Base-by-base conservation (phyloP, 108 stramenopile genomes). In the Fistulifera solaris region DNA sequence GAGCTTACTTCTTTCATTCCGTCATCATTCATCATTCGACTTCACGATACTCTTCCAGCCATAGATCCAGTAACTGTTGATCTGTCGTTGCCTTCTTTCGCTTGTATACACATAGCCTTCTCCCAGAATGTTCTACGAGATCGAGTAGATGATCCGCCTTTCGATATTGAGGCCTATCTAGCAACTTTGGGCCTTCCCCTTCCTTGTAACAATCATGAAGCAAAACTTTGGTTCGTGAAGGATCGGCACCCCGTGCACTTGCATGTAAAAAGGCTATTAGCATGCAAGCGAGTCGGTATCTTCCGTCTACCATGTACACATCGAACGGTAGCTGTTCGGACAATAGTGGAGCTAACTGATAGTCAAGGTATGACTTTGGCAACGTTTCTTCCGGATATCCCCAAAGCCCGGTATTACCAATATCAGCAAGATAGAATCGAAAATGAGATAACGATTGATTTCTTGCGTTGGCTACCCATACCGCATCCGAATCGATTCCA, bases 251-350 rank as follows among this genome's bases (percentile, higher is more conserved):
- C 31, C 15, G 38, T 17, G 28, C 64, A 31, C 40, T 48, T 12
- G 70, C 74, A 46, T 76, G 74, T 31, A 76, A 35, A 39, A 76
- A 58, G 12, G 60, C 44, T n/a, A 56, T 25, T 17, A 53, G 49
- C 6, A 58, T 45, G 25, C 67, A 77, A 8, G 68, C 69, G 1
- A 73, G 50, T 27, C 76, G 27, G 24, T 60, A 68, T 21, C 68
- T 43, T 17, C 72, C 76, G 61, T 77, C 76, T 17, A 77, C 68
- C 24, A 73, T 22, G 22, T 77, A 77, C 11, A 67, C 63, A 55
- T 77, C 72, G 48, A 77, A 77, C 14, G 76, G 59, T 40, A 48
- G 18, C 31, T 38, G 15, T 44, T 77, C 76, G 12, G 15, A 17
- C 19, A 54, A 10, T n/a, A 77, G 39, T 1, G 76, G 64, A 16